Base-by-base conservation (phyloP, 768 basidiomycete species). In the Chalciporus sphaerocephalus region DNA sequence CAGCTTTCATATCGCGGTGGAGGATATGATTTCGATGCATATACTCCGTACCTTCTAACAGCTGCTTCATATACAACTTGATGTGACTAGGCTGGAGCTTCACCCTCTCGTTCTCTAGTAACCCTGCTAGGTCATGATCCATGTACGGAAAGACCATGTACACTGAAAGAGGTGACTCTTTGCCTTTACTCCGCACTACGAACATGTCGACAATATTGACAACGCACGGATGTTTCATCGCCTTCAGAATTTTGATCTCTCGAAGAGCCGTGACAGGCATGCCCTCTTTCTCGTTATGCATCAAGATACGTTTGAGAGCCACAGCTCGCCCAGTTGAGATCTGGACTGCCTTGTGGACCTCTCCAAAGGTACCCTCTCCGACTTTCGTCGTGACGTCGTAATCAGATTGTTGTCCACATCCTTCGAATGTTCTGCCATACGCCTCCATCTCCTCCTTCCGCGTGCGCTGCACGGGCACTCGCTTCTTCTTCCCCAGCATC, bases 81-180 rank as follows among this genome's bases (percentile, higher is more conserved):
- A 97, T 92, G 50, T 92, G 83, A 55, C 85, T 85, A 8, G 85
- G 81, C 40, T 79, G 78, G 4, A 95, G 71, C 55, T 85, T 85
- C 47, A 93, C 93, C 21, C 87, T 79, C 48, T 89, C 85, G 60
- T 98, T 97, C 66, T 94, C 91, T 48, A 99, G 70, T 30, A 98
- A 66, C 3, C 96, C 96, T 2, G 95, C 92, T 10, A 99, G 80
- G 67, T 99, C 96, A 58, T 99, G 95, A 58, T 98, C 96, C 96
- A 98, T 98, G 69, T 97, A 99, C 0, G 96, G 96, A 59, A 98
- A 99, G 33, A 97, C 95, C 92, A 98, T 96, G 68, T 90, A 96
- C 12, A 96, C 90, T 5, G 89, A 90, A 44, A 91, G 69, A 20
- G 86, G 81, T 12, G 65, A 61, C 38, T 84, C 78, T 47, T 74